Evolutionary conservation across 2,329 filamentous ascomycete genomes (phyloP), one percentile per base, ranked within the genome.

Genomic region (Bipolaris zeicola): DNA sequence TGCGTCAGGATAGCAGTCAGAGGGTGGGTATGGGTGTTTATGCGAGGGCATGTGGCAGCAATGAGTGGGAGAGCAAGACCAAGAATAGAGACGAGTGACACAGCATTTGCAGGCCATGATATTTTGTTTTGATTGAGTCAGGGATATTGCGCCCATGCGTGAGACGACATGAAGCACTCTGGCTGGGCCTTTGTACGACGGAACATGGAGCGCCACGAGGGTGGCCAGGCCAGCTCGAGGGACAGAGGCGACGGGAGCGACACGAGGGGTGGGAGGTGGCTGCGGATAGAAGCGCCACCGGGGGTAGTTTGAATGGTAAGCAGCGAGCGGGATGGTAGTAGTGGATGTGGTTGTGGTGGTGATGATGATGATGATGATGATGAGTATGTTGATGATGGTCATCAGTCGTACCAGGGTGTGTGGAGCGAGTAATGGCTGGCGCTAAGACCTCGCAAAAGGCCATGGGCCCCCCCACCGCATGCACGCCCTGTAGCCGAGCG

Each of bases 31-130:
- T 13, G 26, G 55, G 28, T 20, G 16, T 43, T 43, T 28, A 52
- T 20, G 48, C 39, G 51, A 45, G 55, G 22, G 51, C 55, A 50
- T 55, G 58, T 62, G 58, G 54, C 52, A 55, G 53, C 50, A 43
- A 54, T 51, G 58, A 57, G 37, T 62, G 56, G 54, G 52, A 56
- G 38, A 38, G 22, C 16, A 41, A 41, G 51, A 60, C 69, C 70
- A 74, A 73, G 53, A 67, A 70, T 74, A 73, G 72, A 65, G 67
- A 63, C 38, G 33, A 58, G 72, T 74, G 28, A 65, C 71, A 76
- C 72, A 39, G 66, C 71, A 66, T 64, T 46, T 61, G 57, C 62
- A 72, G 73, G 67, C 62, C 59, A 66, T 65, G 52, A 65, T 66
- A 61, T 73, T 67, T 70, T 67, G 61, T 72, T 70, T 71, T 28